phyloP scores from a whole-genome alignment of 2,329 filamentous ascomycete species.

The Zasmidium citrigriseum region DNA sequence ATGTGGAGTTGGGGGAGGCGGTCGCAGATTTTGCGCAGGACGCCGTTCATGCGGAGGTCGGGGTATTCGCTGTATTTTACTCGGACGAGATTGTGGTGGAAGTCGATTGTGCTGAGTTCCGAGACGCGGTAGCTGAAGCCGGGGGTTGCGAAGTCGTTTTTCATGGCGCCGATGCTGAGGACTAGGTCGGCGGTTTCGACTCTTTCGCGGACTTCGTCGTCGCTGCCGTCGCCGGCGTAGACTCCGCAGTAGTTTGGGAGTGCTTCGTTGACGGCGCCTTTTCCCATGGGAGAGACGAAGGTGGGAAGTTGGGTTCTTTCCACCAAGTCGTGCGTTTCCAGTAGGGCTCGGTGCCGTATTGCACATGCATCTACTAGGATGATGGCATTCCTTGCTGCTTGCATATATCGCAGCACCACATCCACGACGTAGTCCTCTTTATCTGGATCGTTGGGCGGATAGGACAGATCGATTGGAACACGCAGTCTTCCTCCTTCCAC shows the following conservation, averaged over 20 bases:
- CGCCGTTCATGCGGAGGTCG: conserved; percentile 25
- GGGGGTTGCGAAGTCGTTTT: conserved; percentile 23
- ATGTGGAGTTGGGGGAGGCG: conserved; percentile 48
- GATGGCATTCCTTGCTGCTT: conserved; percentile 48
- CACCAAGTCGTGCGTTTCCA: conserved; percentile 47
- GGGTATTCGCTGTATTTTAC: conserved; percentile 36
- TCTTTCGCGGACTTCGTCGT: conserved; percentile 1
- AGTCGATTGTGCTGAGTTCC: conserved; percentile 35
- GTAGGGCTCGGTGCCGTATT: conserved; percentile 41
- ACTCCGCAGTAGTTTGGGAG: conserved; percentile 51
- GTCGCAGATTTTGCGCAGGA: conserved; percentile 28
- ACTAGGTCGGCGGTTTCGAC: conserved; percentile 8
- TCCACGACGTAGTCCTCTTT: conserved; percentile 17
- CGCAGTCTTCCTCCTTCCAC: conserved; percentile 38
- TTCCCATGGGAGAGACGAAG: conserved; percentile 51
- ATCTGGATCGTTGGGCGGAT: conserved; percentile 42
- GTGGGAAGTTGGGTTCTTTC: conserved; percentile 50
- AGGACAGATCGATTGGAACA: conserved; percentile 26
- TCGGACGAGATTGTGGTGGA: conserved; percentile 34
- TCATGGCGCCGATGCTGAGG: conserved; percentile 2
- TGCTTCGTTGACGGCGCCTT: conserved; percentile 53
- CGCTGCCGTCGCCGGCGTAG: conserved; percentile 42
- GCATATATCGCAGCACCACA: conserved; percentile 45
- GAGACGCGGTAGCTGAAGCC: conserved; percentile 40
- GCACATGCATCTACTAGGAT: conserved; percentile 56